A percentile compares a stretch with the other conserved stretches of the same genome.
Conservation (phyloP, 2,329 filamentous ascomycete genomes). For the Pseudogymnoascus verrucosus region DNA sequence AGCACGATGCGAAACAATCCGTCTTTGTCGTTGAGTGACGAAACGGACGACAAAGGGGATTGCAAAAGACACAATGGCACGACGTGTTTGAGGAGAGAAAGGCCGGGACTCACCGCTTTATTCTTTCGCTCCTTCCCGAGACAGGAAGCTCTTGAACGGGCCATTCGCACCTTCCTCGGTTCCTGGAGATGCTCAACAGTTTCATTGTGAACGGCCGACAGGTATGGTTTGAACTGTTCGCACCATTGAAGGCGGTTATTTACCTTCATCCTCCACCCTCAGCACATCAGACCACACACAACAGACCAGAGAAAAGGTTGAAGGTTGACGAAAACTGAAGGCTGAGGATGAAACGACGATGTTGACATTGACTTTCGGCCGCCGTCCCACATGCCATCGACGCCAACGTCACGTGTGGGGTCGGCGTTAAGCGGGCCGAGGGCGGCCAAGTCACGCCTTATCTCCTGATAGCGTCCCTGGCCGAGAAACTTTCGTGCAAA, state of each 20-base stretch:
- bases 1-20: neutral
- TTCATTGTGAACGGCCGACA: neutral
- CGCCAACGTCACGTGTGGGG: conserved; percentile 1
- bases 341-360: neutral
- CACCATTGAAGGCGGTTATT: neutral
- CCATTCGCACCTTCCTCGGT: neutral
- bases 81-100: neutral
- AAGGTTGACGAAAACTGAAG: neutral
- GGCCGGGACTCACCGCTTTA: neutral
- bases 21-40: neutral
- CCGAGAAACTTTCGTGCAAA: too few species aligned
- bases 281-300: too few species aligned
- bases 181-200: neutral
- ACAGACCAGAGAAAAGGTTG: neutral
- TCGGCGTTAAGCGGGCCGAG: neutral
- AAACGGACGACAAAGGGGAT: neutral
- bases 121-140: neutral
- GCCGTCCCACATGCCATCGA: neutral
- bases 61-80: neutral
- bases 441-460: neutral
- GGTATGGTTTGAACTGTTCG: neutral
- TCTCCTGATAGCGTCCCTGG: neutral
- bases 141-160: neutral
- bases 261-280: neutral
- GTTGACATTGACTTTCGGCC: neutral